Conservation (phyloP, 2,329 filamentous ascomycete genomes). For the Gnomoniopsis smithogilvyi region DNA sequence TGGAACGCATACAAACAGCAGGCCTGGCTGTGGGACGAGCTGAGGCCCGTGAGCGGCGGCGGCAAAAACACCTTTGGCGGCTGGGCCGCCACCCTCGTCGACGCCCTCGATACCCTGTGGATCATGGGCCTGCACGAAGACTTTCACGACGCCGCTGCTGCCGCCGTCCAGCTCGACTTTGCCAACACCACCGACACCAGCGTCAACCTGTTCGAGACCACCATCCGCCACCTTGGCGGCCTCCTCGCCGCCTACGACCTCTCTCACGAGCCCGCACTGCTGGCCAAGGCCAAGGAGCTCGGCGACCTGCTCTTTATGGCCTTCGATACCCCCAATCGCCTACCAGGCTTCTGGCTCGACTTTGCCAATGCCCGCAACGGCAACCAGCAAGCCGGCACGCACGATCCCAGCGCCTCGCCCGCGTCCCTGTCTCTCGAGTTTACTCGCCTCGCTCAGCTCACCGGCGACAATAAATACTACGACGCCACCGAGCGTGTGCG, state of each 20-base stretch:
- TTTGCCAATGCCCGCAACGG: constrained; percentile 39
- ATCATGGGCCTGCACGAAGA: constrained; percentile 78
- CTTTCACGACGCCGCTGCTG: constrained; percentile 70
- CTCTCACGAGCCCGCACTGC: constrained; percentile 64
- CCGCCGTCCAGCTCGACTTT: constrained; percentile 69
- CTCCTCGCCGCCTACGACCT: constrained; percentile 84
- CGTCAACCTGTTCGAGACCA: constrained; percentile 81
- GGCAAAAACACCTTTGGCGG: constrained; percentile 82
- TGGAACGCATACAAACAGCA: constrained; percentile 79
- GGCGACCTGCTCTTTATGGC: constrained; percentile 73
- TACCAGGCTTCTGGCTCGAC: constrained; percentile 55
- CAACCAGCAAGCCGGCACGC: constrained; percentile 29
- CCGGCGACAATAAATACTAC: constrained; percentile 66
- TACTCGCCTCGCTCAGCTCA: constrained; percentile 66
- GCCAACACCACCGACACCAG: constrained; percentile 67
- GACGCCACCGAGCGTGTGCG: constrained; percentile 63
- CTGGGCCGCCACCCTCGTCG: constrained; percentile 88
- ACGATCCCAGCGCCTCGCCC: constrained; percentile 34
- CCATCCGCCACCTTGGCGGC: constrained; percentile 87
- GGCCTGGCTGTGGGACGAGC: constrained; percentile 85
- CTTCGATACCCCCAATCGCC: constrained; percentile 40
- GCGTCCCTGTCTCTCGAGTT: constrained; percentile 70
- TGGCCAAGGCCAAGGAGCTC: constrained; percentile 76
- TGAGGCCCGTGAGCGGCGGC: constrained; percentile 68
- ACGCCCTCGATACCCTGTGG: constrained; percentile 80